Conservation (phyloP, 768 basidiomycete species). For the Chiua virens region DNA sequence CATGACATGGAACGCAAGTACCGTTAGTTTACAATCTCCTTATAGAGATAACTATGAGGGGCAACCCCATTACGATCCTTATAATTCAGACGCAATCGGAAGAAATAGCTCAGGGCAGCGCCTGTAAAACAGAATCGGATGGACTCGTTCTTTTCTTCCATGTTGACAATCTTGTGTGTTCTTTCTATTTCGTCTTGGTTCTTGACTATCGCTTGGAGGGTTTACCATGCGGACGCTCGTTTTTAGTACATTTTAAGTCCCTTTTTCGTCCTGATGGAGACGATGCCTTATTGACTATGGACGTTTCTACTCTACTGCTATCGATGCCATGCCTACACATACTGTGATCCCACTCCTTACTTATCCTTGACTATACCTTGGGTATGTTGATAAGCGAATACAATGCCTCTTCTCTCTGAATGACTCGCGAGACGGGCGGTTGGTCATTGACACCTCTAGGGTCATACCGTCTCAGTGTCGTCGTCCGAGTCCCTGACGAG, state of each 20-base stretch:
- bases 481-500: no score
- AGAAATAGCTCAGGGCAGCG: constrained; percentile 25
- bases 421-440: no score
- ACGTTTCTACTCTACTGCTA: not conserved
- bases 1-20: constrained; percentile 60
- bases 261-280: not conserved
- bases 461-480: no score
- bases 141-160: not conserved
- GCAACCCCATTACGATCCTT: constrained; percentile 26
- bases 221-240: constrained; percentile 10
- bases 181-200: not conserved
- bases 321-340: not conserved
- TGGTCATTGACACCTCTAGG: no score
- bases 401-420: no score
- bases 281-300: constrained; percentile 6
- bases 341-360: constrained; percentile 5
- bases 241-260: not conserved
- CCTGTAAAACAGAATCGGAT: constrained; percentile 18
- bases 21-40: constrained; percentile 41
- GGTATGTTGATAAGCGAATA: no score
- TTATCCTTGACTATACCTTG: not conserved
- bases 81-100: constrained; percentile 22
- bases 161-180: not conserved
- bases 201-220: not conserved
- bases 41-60: constrained; percentile 35